Conservation (phyloP, 768 basidiomycete species). For the Boletus vinaceobasis region DNA sequence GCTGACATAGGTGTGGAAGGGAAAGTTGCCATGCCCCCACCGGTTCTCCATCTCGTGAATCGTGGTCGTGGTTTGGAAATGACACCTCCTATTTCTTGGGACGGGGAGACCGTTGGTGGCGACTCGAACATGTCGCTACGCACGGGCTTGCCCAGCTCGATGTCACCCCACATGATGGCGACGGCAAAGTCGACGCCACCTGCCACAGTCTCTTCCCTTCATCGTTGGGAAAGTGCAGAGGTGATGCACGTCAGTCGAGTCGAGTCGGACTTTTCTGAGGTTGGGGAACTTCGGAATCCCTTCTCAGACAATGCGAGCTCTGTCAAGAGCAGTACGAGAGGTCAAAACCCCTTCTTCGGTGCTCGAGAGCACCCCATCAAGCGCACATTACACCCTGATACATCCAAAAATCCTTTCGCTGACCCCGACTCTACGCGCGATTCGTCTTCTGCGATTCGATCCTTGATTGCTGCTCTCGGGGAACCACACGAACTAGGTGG, state of each 20-base stretch:
- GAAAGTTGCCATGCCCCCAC: slow-evolving; percentile 22
- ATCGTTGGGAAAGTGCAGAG: slow-evolving; percentile 71
- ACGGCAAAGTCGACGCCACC: slow-evolving; percentile 63
- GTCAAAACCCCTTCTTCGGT: slow-evolving; percentile 40
- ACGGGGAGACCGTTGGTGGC: slow-evolving; percentile 42
- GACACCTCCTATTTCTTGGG: slow-evolving; percentile 47
- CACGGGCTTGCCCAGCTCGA: slow-evolving; percentile 41
- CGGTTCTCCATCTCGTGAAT: slow-evolving; percentile 43
- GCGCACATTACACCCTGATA: slow-evolving; percentile 15
- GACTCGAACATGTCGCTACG: slow-evolving; percentile 50
- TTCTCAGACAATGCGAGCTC: slow-evolving; percentile 25
- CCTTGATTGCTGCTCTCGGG: slow-evolving; percentile 67
- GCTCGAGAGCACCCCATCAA: slow-evolving; percentile 35
- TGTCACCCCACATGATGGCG: slow-evolving; percentile 46
- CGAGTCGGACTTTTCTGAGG: slow-evolving; percentile 7
- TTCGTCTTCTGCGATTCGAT: slow-evolving; percentile 45
- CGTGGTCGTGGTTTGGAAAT: slow-evolving; percentile 41
- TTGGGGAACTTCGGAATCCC: slow-evolving; percentile 18
- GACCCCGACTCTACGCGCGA: slow-evolving; percentile 31
- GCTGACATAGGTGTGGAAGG: slow-evolving; percentile 20
- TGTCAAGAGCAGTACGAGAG: slow-evolving; percentile 9
- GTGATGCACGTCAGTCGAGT: slow-evolving; percentile 44
- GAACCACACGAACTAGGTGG: slow-evolving; percentile 43
- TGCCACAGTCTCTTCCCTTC: slow-evolving; percentile 46
- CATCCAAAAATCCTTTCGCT: slow-evolving; percentile 40